A percentile compares a stretch with the other conserved stretches of the same genome.
These are phyloP conservation scores for Solanum arcanum DNA, from an alignment of 257 asterid genomes.

Conservation along the genomic window DNA sequence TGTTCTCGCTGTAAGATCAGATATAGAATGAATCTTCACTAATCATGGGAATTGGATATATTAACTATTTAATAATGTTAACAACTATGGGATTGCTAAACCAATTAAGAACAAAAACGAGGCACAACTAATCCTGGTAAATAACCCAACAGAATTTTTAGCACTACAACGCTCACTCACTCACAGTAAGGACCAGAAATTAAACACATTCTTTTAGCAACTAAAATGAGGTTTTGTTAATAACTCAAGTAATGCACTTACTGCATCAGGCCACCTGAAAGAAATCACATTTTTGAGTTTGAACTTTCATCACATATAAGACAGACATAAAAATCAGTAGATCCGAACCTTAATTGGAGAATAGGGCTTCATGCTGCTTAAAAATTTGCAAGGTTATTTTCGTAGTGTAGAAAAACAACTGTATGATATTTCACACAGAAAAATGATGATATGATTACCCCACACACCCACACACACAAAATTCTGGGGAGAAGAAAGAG, in stretches of 20 bases:
- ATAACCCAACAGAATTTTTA: background rate
- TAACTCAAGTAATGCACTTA: background rate
- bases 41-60: background rate
- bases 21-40: background rate
- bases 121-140: background rate
- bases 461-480: background rate
- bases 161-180: background rate
- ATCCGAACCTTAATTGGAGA: background rate
- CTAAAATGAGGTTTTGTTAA: background rate
- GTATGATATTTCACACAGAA: background rate
- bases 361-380: background rate
- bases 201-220: background rate
- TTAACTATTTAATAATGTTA: background rate
- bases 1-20: constrained; percentile 64
- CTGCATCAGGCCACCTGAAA: background rate
- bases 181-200: background rate
- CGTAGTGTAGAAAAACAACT: background rate
- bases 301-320: background rate
- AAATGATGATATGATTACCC: background rate
- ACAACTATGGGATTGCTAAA: background rate
- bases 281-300: background rate
- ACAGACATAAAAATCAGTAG: background rate
- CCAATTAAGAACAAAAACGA: background rate
- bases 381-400: background rate
- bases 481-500: background rate